phyloP scores from a whole-genome alignment of 352 stramenopile species.

The Globisporangium camurandrum region DNA sequence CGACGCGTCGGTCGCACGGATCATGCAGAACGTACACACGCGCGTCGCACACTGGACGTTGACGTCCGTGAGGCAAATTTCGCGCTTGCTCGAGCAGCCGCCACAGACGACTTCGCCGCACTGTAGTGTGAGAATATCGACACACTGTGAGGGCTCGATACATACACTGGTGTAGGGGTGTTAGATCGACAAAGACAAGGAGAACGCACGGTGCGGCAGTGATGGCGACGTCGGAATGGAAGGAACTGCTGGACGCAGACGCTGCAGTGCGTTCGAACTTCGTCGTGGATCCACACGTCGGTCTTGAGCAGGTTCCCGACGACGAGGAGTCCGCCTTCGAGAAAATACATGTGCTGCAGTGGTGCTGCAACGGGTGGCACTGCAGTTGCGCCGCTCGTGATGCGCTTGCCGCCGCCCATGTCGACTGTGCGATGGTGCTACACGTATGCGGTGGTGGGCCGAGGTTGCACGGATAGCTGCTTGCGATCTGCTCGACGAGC shows the following conservation, averaged over 20 bases:
- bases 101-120: conserved; percentile 72
- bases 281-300: conserved; percentile 62
- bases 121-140: conserved; percentile 2
- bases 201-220: conserved; percentile 55
- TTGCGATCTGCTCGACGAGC: no score
- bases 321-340: conserved; percentile 64
- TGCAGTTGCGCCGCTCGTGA: conserved; percentile 4
- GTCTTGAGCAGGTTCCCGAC: conserved; percentile 61
- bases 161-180: neutral
- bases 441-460: no score
- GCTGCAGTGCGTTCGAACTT: conserved; percentile 67
- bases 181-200: no score
- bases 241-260: conserved; percentile 80
- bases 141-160: neutral
- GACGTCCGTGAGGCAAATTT: conserved; percentile 67
- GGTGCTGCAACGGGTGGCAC: no score
- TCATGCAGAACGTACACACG: conserved; percentile 78
- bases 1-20: conserved; percentile 61
- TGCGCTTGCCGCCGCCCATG: conserved; percentile 14
- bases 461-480: no score
- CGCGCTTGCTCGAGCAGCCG: conserved; percentile 63
- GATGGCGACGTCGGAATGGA: conserved; percentile 63
- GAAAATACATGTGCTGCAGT: conserved; percentile 65
- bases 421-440: no score
- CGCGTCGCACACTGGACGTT: conserved; percentile 73